Evolutionary conservation across 305 asterid genomes (phyloP).

Genomic region (Fraxinus paxiana): DNA sequence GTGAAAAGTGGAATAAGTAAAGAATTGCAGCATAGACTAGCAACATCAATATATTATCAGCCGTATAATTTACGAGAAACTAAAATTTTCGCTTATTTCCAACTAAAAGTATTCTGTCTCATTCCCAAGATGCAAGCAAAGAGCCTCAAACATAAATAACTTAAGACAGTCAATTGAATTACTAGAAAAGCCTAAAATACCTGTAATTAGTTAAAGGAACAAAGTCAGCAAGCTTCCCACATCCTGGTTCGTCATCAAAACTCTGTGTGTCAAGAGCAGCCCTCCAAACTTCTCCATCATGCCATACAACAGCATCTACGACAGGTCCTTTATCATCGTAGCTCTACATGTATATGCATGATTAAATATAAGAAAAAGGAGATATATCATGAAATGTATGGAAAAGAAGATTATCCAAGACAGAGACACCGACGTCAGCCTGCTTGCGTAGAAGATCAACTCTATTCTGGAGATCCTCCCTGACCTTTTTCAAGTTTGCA

Average conservation of each 20-base stretch:
- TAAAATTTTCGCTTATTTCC: constrained; percentile 8
- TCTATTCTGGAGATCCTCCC: constrained; percentile 83
- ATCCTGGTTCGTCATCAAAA: constrained; percentile 74
- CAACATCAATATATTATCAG: background rate
- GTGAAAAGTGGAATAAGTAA: constrained; percentile 19
- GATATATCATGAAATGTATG: constrained; percentile 16
- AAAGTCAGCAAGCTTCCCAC: constrained; percentile 81
- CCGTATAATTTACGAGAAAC: constrained; percentile 1
- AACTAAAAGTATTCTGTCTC: background rate
- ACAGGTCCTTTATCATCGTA: constrained; percentile 93
- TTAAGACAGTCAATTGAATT: constrained; percentile 4
- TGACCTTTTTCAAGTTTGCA: constrained; percentile 54
- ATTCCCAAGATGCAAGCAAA: constrained; percentile 17
- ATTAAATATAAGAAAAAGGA: constrained; percentile 22
- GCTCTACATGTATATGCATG: constrained; percentile 41
- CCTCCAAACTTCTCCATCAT: constrained; percentile 94
- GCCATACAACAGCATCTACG: constrained; percentile 97
- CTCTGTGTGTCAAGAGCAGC: constrained; percentile 93
- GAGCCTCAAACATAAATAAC: constrained; percentile 4
- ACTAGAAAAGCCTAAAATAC: constrained; percentile 34
- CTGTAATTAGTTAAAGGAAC: constrained; percentile 89
- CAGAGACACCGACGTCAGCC: constrained; percentile 55
- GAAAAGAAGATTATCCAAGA: constrained; percentile 3
- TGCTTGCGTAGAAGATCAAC: constrained; percentile 88
- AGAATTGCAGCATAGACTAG: background rate